Evolutionary conservation across 306 rosid species (phyloP), one percentile per base, ranked within the genome.

Genomic region (Quillaja saponaria): DNA sequence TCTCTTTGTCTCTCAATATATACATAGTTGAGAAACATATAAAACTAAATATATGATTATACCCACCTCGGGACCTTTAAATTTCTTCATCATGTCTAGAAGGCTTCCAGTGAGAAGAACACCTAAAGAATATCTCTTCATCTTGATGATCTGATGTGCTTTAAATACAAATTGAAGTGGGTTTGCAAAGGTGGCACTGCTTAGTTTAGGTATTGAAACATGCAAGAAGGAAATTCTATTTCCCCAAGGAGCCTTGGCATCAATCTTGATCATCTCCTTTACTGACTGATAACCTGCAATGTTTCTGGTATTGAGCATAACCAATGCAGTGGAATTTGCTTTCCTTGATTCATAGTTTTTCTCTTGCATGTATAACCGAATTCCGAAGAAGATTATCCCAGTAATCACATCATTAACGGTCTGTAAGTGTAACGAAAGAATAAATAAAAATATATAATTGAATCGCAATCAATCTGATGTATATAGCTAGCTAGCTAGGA

Each of bases 51-150:
- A 21, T 25, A 12, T 41, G 4, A 13, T 11, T 40, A 19, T 49
- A 47, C 75, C n/a, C 2, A 76, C 90, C 85, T 84, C 81, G 15
- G 35, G 74, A 34, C 87, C 90, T 69, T 34, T 72, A 35, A 78
- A 19, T 71, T 67, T 81, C n/a, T 60, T 64, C 8, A 78, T 35
- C 7, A 49, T 15, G 18, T 69, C 52, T n/a, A 76, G 18, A 6
- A 76, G 44, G 67, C 51, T 62, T 42, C 73, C 66, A 34, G 63
- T 70, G 40, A 84, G 78, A 52, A 47, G 39, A 12, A 61, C 45
- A 21, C 46, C 72, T 34, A 53, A 70, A 49, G 82, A 81, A 33
- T 17, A 63, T 55, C 67, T 78, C 71, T 66, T 75, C 52, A 49
- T 81, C 3, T 5, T 28, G 6, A 81, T 78, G 5, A 69, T 58